Percentiles rank a stretch among this genome's conserved stretches.
These are phyloP conservation scores for Apiospora hydei DNA, from an alignment of 2,329 filamentous ascomycete species.

Conservation along the genomic window DNA sequence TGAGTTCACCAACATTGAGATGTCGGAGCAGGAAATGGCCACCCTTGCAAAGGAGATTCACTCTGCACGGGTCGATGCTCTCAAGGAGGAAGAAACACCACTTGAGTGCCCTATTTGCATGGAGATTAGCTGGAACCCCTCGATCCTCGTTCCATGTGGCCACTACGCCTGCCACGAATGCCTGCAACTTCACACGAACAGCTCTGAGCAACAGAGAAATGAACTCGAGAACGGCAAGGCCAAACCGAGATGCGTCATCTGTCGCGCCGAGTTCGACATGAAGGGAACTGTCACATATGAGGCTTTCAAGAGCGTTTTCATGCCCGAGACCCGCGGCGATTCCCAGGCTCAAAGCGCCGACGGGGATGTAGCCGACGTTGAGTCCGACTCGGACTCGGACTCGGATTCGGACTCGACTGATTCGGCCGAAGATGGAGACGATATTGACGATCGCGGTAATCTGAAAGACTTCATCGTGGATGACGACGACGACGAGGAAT, in stretches of 20 bases:
- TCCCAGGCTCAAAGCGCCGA: constrained; percentile 28
- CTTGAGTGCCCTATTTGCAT: constrained; percentile 87
- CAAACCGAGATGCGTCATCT: constrained; percentile 76
- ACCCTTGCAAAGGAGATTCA: constrained; percentile 63
- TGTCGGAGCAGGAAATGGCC: constrained; percentile 51
- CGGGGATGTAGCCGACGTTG: constrained; percentile 43
- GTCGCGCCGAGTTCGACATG: constrained; percentile 71
- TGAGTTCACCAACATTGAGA: constrained; percentile 51
- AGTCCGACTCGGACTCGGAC: constrained; percentile 37
- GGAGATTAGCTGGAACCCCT: constrained; percentile 76
- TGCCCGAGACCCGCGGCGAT: constrained; percentile 53
- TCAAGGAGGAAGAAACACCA: constrained; percentile 59
- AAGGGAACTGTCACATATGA: constrained; percentile 76
- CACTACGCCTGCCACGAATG: constrained; percentile 83
- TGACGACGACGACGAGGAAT: constrained; percentile 36
- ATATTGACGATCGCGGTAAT: constrained; percentile 40
- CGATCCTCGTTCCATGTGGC: constrained; percentile 83
- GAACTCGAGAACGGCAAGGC: constrained; percentile 65
- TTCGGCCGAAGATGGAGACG: constrained; percentile 44
- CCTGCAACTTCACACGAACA: constrained; percentile 72
- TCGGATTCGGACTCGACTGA: constrained; percentile 39
- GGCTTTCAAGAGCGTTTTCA: constrained; percentile 77
- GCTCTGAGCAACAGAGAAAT: constrained; percentile 58
- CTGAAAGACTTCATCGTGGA: constrained; percentile 45
- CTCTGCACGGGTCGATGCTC: constrained; percentile 67